Evolutionary conservation across 441 rosid species (phyloP).

Genomic region (Theobroma grandiflorum): DNA sequence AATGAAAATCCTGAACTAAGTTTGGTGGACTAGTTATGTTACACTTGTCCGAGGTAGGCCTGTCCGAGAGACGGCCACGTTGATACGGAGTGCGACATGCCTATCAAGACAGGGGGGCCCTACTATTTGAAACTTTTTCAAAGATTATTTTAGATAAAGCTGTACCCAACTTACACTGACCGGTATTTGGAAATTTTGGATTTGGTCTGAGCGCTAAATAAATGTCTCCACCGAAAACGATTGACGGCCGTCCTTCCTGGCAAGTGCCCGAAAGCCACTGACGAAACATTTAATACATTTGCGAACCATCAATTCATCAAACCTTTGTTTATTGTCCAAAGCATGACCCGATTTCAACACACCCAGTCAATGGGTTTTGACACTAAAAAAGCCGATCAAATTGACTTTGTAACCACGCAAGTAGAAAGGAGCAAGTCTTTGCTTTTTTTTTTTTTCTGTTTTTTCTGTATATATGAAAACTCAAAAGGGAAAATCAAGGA

Average conservation of each 20-base stretch:
- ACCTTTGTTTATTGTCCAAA: neutral
- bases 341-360: neutral
- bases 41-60: conserved; percentile 31
- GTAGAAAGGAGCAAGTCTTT: neutral
- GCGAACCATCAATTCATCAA: neutral
- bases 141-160: conserved; percentile 9
- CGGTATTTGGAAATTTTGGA: neutral
- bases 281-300: neutral
- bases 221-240: neutral
- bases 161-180: conserved; percentile 19
- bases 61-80: neutral
- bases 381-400: neutral
- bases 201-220: neutral
- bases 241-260: neutral
- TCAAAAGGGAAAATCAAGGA: neutral
- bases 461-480: neutral
- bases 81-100: neutral
- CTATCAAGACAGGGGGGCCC: conserved; percentile 23
- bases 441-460: neutral
- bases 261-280: neutral
- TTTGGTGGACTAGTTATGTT: conserved; percentile 11
- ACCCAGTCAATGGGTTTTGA: neutral
- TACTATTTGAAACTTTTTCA: conserved; percentile 6
- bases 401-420: conserved; percentile 7
- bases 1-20: neutral